These are phyloP conservation scores for Aleurites moluccanus DNA, from an alignment of 441 rosid species.

Conservation along the genomic window DNA sequence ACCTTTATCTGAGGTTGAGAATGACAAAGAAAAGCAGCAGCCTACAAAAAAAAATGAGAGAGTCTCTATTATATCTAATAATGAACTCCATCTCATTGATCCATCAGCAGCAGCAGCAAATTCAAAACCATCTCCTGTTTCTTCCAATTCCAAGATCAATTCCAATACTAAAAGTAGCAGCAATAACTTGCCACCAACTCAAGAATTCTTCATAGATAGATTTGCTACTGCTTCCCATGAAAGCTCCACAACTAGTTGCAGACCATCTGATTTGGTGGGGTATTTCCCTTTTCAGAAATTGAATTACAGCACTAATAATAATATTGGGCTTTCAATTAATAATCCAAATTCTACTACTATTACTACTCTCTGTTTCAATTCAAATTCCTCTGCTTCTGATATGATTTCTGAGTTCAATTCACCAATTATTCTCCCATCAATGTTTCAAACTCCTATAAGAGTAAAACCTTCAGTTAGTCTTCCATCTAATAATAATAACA, in stretches of 20 bases:
- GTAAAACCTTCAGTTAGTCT: conserved; percentile 57
- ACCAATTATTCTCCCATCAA: conserved; percentile 28
- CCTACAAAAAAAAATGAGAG: conserved; percentile 27
- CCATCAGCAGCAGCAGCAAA: conserved; percentile 2
- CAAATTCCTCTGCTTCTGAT: conserved; percentile 35
- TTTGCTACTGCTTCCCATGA: conserved; percentile 29
- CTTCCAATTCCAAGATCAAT: conserved; percentile 29
- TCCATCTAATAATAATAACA: conserved; percentile 29
- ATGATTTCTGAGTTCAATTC: conserved; percentile 36
- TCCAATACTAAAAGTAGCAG: conserved; percentile 9
- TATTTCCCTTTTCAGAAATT: conserved; percentile 54
- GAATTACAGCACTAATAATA: conserved; percentile 39
- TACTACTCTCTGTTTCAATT: conserved; percentile 34
- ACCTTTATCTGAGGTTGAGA: conserved; percentile 52
- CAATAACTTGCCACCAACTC: conserved; percentile 30
- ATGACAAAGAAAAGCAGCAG: conserved; percentile 34
- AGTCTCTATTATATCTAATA: conserved; percentile 23
- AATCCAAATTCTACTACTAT: conserved; percentile 27
- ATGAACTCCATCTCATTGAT: conserved; percentile 19
- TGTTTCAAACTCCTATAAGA: conserved; percentile 40
- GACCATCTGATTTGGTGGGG: conserved; percentile 40
- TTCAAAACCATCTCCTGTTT: conserved; percentile 18
- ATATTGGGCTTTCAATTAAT: conserved; percentile 34
- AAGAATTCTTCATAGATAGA: conserved; percentile 48
- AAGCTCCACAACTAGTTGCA: conserved; percentile 26